Base-by-base conservation (phyloP, 805 yeast genomes). In the Starmerella stigmatis region DNA sequence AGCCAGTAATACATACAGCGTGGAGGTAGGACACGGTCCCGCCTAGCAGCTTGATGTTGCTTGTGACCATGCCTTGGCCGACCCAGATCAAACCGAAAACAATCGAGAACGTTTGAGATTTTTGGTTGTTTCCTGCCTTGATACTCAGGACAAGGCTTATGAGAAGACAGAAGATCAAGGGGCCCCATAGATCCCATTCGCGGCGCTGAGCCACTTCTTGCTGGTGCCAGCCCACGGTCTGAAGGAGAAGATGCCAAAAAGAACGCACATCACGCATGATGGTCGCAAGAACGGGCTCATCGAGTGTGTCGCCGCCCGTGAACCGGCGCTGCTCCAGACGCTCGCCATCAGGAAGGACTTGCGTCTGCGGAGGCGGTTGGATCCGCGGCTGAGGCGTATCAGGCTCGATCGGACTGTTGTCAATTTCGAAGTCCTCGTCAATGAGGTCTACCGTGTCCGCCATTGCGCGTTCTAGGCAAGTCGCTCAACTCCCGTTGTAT, bases 1-100 rank as follows among this genome's bases (percentile, higher is more conserved):
- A 79, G 1, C 86, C 86, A 5, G 78, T 72, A 23, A 83, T 79
- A 49, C 81, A 75, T 43, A 80, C 66, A 3, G 85, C 85, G 38
- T 76, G 75, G 66, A 80, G 68, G 56, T 76, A 78, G 2, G 83
- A 76, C 31, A 79, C 76, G 15, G 75, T 66, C 5, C 76, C 76
- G 13, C 76, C 76, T 8, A 79, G 64, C 25, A 79, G 66, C 60
- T 79, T 81, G 55, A 78, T 76, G 60, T 79, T 80, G 49, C 78
- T 58, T 1, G 85, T 80, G 43, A 78, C 73, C 20, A 77, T 63
- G 17, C 75, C 67, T 57, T 70, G 75, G 44, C 81, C 78, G 11
- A 75, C 51, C 86, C 86, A 79, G 23, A 74, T 71, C 52, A 78
- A 65, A 3, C 78, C 66, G 57, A 79, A 79, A 17, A 79, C 73